Base-by-base conservation (phyloP, 352 stramenopile species). In the Globisporangium camurandrum region DNA sequence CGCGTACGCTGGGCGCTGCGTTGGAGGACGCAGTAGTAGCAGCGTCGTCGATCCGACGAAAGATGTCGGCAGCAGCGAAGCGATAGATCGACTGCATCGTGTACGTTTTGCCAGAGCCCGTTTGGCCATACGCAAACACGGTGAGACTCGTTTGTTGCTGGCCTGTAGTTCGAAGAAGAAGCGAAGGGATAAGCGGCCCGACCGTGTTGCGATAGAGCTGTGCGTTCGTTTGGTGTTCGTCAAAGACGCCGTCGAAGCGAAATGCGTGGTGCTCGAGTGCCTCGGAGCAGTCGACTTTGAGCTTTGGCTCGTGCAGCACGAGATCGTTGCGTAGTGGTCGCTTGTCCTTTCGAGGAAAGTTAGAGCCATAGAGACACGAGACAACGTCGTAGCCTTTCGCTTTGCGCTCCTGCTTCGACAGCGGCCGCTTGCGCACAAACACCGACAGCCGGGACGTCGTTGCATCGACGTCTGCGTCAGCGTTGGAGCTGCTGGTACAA, bases 111-210 rank as follows among this genome's bases (percentile, higher is more conserved):
- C 93, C 92, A 0, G 74, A 88, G 31, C 93, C 93, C 6, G 92
- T 98, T 75, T 99, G 95, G 8, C 96, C 96, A 71, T 99, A 99
- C 79, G 94, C 94, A 55, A 96, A 89, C 2, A 89, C 88, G 0
- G 51, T 52, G 23, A 57, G 51, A 16, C 40, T 51, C 8, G 51
- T 36, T 31, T 26, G 22, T 33, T 42, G 36, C 20, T 30, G 27
- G n/a, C n/a, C n/a, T n/a, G n/a, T n/a, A n/a, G n/a, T 31, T 46
- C 51, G 17, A 57, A 26, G 30, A 61, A 74, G 36, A 26, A 88
- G 56, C 45, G 62, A 81, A 3, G 73, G 73, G 17, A 91, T 48
- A 51, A 86, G 63, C 0, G 75, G 75, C 0, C 73, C 73, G 3
- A 88, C 70, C 1, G 75, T 76, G 9, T 69, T 48, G 4, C 78